These are phyloP conservation scores for Scopulariopsis brevicaulis DNA, from an alignment of 2,329 filamentous ascomycete species.

Conservation along the genomic window DNA sequence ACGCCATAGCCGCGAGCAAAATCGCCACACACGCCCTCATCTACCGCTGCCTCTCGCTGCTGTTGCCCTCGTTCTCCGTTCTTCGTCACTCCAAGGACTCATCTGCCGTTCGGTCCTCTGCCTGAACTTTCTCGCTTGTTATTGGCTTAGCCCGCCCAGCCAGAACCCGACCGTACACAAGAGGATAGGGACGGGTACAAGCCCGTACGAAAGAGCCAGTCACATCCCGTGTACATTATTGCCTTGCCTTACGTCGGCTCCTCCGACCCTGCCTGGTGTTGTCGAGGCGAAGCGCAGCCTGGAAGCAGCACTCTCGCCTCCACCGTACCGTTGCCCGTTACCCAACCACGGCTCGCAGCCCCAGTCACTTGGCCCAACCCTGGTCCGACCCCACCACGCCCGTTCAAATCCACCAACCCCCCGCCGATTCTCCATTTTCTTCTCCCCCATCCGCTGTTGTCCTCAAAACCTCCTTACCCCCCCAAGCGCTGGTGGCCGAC, in stretches of 20 bases:
- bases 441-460: slow-evolving; percentile 13
- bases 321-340: not conserved
- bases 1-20: not conserved
- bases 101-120: not conserved
- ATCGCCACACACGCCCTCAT: not conserved
- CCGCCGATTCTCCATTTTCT: slow-evolving; percentile 4
- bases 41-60: not conserved
- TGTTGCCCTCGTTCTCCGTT: not conserved
- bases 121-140: not conserved
- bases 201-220: not conserved
- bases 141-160: not conserved
- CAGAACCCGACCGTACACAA: not conserved
- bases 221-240: not conserved
- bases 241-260: not conserved
- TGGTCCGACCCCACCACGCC: slow-evolving; percentile 5
- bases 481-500: slow-evolving; percentile 9
- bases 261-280: not conserved
- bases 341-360: not conserved
- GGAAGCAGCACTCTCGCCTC: not conserved
- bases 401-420: slow-evolving; percentile 5
- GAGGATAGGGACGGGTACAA: not conserved
- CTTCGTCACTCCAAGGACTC: not conserved
- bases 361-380: slow-evolving; percentile 1
- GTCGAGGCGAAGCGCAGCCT: not conserved
- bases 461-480: slow-evolving; percentile 11